Conservation (phyloP, 257 asterid species). For the Scutellaria galericulata region DNA sequence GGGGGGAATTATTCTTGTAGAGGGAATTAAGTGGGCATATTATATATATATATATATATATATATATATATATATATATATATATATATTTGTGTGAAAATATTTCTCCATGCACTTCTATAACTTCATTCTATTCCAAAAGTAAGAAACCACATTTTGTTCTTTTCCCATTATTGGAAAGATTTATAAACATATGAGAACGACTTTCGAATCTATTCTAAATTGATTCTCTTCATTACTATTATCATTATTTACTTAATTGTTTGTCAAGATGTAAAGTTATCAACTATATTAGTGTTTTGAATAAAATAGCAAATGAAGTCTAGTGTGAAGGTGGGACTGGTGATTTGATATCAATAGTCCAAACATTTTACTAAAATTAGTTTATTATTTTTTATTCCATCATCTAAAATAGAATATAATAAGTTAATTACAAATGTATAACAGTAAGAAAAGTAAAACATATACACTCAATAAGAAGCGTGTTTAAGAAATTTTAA, state of each 20-base stretch:
- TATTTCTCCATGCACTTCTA: conserved; percentile 35
- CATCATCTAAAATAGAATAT: too few relatives aligned
- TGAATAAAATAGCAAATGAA: neutral
- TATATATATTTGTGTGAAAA: neutral
- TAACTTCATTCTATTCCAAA: conserved; percentile 34
- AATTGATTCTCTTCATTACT: neutral
- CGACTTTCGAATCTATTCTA: conserved; percentile 29
- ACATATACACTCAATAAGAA: too few relatives aligned
- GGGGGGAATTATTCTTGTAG: conserved; percentile 39
- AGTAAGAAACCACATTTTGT: conserved; percentile 31
- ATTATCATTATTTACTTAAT: neutral
- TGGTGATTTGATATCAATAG: too few relatives aligned
- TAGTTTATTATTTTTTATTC: too few relatives aligned
- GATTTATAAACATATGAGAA: conserved; percentile 24
- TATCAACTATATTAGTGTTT: neutral
- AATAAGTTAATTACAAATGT: too few relatives aligned
- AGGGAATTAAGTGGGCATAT: conserved; percentile 37
- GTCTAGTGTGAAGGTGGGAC: neutral
- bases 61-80: conserved; percentile 8
- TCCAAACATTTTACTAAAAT: too few relatives aligned
- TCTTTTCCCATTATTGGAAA: conserved; percentile 52
- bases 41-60: neutral
- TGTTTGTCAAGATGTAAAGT: neutral
- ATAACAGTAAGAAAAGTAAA: too few relatives aligned
- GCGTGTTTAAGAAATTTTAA: too few relatives aligned